phyloP scores from a whole-genome alignment of 306 rosid species.

The Bauhinia variegata region DNA sequence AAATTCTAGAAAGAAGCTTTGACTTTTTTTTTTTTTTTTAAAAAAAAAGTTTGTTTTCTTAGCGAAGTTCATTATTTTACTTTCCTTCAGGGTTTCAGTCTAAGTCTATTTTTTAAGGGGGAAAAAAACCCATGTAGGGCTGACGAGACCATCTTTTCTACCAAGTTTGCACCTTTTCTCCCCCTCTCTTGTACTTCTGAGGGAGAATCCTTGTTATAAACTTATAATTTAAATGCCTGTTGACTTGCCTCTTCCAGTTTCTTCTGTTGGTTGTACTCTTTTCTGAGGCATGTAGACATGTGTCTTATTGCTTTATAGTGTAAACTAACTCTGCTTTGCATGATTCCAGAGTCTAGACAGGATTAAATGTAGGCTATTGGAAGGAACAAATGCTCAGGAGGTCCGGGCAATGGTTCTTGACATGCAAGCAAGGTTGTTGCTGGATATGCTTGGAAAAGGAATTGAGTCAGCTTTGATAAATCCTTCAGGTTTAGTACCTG shows the following conservation, averaged over 20 bases:
- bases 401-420: conserved; percentile 99
- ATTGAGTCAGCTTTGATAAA: conserved; percentile 91
- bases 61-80: background rate
- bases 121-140: background rate
- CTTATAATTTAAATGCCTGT: conserved; percentile 1
- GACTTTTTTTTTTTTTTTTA: background rate
- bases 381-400: conserved; percentile 97
- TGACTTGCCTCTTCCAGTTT: conserved; percentile 14
- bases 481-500: conserved; percentile 86
- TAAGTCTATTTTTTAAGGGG: conserved; percentile 25
- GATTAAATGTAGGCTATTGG: conserved; percentile 92
- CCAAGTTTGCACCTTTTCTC: conserved; percentile 21
- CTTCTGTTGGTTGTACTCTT: conserved; percentile 21
- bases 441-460: conserved; percentile 99
- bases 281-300: conserved; percentile 2
- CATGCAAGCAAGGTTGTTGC: conserved; percentile 98
- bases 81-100: conserved; percentile 3
- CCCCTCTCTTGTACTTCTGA: background rate
- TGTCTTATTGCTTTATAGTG: conserved; percentile 12
- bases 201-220: background rate
- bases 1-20: no score
- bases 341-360: conserved; percentile 94
- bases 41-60: no score
- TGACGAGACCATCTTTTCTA: conserved; percentile 17
- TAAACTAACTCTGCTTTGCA: conserved; percentile 22